Evolutionary conservation across 1,284 basidiomycete species (phyloP), one percentile per base, ranked within the genome.

Genomic region (Volvariella volvacea): DNA sequence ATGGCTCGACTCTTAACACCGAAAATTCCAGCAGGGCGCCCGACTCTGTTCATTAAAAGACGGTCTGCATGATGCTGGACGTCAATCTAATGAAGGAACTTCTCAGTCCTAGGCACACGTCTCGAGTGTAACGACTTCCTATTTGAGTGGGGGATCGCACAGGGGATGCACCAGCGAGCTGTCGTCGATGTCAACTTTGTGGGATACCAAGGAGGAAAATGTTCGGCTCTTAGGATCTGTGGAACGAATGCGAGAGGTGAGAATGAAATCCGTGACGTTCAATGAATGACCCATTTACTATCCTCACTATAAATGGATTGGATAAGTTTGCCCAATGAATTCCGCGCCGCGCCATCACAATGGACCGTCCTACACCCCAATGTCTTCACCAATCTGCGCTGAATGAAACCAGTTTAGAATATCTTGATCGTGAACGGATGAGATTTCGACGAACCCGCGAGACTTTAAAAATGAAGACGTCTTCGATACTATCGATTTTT

Each of bases 351-450:
- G 20, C 95, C 94, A 54, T 99, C 96, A 59, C 99, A 99, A 62
- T 88, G 88, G 32, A 98, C 94, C 79, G 90, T 92, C 34, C 99
- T 86, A 52, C 99, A 96, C 64, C 99, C 96, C 55, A 99, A 72
- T 1, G 95, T 95, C 70, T 99, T 99, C 57, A 99, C 94, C 50
- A 99, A 73, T 52, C 95, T 89, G 58, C 95, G 89, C 65, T 99
- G 96, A 56, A 99, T 99, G 64, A 99, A 99, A 56, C 96, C 96
- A 0, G 96, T 99, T 68, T 99, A 96, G 40, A 96, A 96, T 4
- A 96, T 99, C 73, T 99, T 99, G 67, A 99, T 94, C 22, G 96
- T 94, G 88, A 22, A 99, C 74, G 59, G 99, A 99, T n/a, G 96
- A 99, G 65, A 99, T 99, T 63, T 99, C 96, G 50, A 99, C 95